Percentiles rank a stretch among this genome's conserved stretches.
Evolutionary conservation across 2,329 filamentous ascomycete genomes (phyloP).

Genomic region (Daldinia sp.): DNA sequence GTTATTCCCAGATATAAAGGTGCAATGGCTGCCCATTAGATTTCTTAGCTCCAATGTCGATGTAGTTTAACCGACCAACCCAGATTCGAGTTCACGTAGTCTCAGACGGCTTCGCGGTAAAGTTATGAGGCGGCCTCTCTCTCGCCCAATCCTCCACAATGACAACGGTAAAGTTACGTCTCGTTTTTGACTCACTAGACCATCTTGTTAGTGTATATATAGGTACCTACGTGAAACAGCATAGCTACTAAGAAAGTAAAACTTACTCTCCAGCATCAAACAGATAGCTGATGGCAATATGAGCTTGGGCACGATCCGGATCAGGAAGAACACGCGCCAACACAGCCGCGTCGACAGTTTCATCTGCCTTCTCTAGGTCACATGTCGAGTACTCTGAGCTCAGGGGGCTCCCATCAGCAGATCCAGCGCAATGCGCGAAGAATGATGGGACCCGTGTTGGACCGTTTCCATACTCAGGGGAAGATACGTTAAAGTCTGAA

Average conservation of each 20-base stretch:
- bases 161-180: not conserved
- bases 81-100: not conserved
- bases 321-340: conserved; percentile 30
- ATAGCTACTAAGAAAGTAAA: not conserved
- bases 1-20: no score
- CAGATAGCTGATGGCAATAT: conserved; percentile 26
- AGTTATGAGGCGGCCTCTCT: not conserved
- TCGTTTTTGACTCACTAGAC: not conserved
- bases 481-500: conserved; percentile 26
- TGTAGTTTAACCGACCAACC: no score
- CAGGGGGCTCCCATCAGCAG: conserved; percentile 19
- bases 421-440: conserved; percentile 18
- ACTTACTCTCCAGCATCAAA: conserved; percentile 19
- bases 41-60: no score
- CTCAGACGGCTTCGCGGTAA: not conserved
- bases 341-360: not conserved
- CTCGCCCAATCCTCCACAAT: conserved; percentile 1
- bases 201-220: not conserved
- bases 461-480: not conserved
- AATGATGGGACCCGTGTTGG: conserved; percentile 13
- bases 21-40: no score
- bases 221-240: not conserved
- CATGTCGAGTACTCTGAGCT: conserved; percentile 16
- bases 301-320: not conserved
- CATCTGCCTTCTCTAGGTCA: not conserved